A percentile compares a stretch with the other conserved stretches of the same genome.
These are phyloP conservation scores for Sclerotinia subarctica DNA, from an alignment of 2,329 filamentous ascomycete genomes.

Conservation along the genomic window DNA sequence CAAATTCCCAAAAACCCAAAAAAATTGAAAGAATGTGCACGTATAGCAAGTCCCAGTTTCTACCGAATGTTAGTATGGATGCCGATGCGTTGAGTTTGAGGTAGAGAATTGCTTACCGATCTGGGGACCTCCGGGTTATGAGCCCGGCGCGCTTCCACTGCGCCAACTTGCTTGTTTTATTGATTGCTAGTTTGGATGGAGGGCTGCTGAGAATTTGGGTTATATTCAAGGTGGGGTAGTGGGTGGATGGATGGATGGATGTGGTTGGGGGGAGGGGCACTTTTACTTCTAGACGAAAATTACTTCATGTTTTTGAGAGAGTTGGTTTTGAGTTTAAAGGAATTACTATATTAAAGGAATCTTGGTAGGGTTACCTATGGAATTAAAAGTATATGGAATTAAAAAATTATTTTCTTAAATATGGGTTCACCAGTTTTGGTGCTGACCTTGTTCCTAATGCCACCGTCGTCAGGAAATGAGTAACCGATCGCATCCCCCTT, in stretches of 20 bases:
- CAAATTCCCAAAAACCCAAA: neutral
- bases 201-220: accelerated
- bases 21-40: accelerated
- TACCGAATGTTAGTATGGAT: neutral
- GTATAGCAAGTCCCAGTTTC: constrained; percentile 12
- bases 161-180: constrained; percentile 38
- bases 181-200: neutral
- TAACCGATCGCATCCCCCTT: too few species aligned
- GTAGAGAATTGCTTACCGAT: constrained; percentile 27
- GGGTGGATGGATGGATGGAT: neutral
- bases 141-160: constrained; percentile 41
- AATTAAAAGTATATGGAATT: too few species aligned
- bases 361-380: too few species aligned
- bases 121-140: constrained; percentile 41
- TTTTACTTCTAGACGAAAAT: too few species aligned
- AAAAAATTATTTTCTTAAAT: too few species aligned
- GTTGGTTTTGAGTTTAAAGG: too few species aligned
- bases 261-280: too few species aligned
- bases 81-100: accelerated
- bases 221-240: neutral
- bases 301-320: too few species aligned
- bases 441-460: too few species aligned
- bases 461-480: too few species aligned
- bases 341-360: too few species aligned
- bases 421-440: too few species aligned